phyloP scores from a whole-genome alignment of 352 stramenopile species.

The Pythium folliculosum region DNA sequence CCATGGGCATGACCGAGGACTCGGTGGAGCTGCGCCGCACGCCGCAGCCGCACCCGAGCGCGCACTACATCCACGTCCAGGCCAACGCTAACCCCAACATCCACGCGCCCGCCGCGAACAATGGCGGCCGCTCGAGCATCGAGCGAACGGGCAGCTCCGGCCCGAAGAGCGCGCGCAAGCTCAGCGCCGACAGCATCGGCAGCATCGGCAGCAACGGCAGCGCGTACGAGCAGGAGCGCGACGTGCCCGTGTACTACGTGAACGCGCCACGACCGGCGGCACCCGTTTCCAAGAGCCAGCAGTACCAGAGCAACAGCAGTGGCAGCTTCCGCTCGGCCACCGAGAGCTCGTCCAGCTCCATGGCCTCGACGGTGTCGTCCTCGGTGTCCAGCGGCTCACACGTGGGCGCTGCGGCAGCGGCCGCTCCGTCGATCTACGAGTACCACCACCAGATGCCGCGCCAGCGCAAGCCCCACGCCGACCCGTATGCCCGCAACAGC shows the following conservation, averaged over 20 bases:
- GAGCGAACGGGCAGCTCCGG: no score
- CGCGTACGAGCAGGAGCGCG: neutral
- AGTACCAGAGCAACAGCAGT: neutral
- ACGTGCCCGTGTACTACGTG: neutral
- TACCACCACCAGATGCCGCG: constrained; percentile 28
- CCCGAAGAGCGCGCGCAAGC: constrained; percentile 1
- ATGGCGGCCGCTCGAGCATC: no score
- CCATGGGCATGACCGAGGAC: constrained; percentile 25
- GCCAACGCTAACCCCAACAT: constrained; percentile 4
- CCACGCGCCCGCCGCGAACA: neutral
- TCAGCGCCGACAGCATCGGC: constrained; percentile 16
- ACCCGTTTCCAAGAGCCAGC: no score
- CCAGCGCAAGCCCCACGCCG: neutral
- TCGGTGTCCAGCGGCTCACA: neutral
- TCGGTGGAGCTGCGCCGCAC: constrained; percentile 4
- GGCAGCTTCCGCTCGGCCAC: constrained; percentile 9
- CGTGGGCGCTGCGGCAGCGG: neutral
- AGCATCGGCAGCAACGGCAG: constrained; percentile 1
- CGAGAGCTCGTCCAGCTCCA: neutral
- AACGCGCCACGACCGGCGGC: no score
- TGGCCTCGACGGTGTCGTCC: constrained; percentile 4
- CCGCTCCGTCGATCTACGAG: constrained; percentile 24
- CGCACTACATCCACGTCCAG: neutral
- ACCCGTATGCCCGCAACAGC: neutral
- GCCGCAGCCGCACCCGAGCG: neutral